Percentiles rank a stretch among this genome's conserved stretches.
These are phyloP conservation scores for Debaryomycetaceae sp. DNA, from an alignment of 1,139 yeast species.

Conservation along the genomic window DNA sequence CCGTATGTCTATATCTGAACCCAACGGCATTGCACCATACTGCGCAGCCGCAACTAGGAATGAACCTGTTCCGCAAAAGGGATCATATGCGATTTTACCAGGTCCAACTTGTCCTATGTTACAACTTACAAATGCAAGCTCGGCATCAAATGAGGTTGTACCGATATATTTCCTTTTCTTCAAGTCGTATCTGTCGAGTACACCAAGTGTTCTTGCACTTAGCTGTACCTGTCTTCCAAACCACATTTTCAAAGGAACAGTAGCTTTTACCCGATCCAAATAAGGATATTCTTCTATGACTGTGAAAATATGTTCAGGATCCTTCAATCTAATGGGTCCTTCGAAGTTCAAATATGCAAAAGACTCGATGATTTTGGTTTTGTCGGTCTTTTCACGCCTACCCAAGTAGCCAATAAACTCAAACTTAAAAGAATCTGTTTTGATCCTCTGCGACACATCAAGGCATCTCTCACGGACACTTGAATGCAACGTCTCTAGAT, in stretches of 20 bases:
- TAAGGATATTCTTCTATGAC: conserved; percentile 70
- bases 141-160: conserved; percentile 95
- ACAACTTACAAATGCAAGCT: conserved; percentile 75
- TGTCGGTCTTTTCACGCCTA: conserved; percentile 51
- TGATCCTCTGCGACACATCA: conserved; percentile 31
- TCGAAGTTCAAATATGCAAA: conserved; percentile 68
- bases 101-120: conserved; percentile 74
- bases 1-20: conserved; percentile 90
- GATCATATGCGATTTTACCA: conserved; percentile 79
- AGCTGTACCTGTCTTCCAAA: conserved; percentile 73
- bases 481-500: conserved; percentile 55
- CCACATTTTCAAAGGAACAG: conserved; percentile 56
- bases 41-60: conserved; percentile 86
- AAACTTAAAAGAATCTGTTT: conserved; percentile 65
- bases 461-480: conserved; percentile 37
- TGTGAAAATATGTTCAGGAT: conserved; percentile 70
- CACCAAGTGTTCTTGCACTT: conserved; percentile 59
- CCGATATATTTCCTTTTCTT: conserved; percentile 86
- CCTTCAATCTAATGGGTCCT: conserved; percentile 76
- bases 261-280: conserved; percentile 49
- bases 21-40: conserved; percentile 77
- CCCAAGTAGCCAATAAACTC: conserved; percentile 78
- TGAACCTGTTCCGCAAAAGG: conserved; percentile 96
- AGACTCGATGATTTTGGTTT: conserved; percentile 63
- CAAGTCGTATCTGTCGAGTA: conserved; percentile 76